Evolutionary conservation across 2,329 filamentous ascomycete species (phyloP), one percentile per base, ranked within the genome.

Genomic region (Diaporthe destruens): DNA sequence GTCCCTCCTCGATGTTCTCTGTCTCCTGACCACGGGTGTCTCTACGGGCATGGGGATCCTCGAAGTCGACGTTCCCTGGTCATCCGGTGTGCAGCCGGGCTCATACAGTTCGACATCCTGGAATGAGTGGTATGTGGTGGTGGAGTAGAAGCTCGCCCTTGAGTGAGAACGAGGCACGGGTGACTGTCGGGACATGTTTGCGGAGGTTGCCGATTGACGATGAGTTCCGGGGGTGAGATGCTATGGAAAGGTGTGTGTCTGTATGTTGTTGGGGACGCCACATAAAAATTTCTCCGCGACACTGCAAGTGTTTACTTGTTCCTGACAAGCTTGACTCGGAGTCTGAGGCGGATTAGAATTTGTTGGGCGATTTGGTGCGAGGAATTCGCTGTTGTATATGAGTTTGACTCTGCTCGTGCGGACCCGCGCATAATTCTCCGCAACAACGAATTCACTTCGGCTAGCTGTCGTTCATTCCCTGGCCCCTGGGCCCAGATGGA

Each of bases 41-140:
- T 68, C 47, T 61, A 75, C 63, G 12, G 67, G 47, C 67, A 75
- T 73, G 39, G 76, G 67, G 11, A 69, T 70, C 49, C 71, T 72
- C 49, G 77, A 55, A 7, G 74, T 73, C 25, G 75, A 65, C 47
- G 71, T 75, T 68, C 71, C 59, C n/a, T 55, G 54, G 34, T 79
- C 78, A 18, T 78, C 77, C 6, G 81, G 76, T 56, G 78, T 75
- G 18, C 63, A 39, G n/a, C 65, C 70, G 5, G 86, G 82, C 66
- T 87, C 85, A 76, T 81, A 83, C 3, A 85, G 75, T 74, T 88
- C 87, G 34, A 84, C 79, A 70, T 88, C 85, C 74, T 86, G 81
- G 65, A 88, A 88, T 81, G 86, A 88, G 78, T 88, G 86, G 78
- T 88, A 88, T 5, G 86, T 87, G 47, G 84, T 84, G 76, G 86